A percentile compares a stretch with the other conserved stretches of the same genome.
Conservation (phyloP, 306 rosid genomes). For the Rubus idaeus region DNA sequence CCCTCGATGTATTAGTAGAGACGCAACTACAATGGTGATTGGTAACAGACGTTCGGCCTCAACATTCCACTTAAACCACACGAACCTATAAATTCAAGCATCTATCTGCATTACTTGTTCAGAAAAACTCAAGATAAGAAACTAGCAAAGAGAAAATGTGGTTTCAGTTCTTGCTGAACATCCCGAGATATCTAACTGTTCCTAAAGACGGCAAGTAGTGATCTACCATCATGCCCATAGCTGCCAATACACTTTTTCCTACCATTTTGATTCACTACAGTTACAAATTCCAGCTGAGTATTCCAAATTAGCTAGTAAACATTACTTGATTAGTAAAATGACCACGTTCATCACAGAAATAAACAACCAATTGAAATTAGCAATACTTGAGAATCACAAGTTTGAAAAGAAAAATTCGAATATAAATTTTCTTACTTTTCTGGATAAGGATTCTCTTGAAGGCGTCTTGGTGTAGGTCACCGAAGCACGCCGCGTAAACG, state of each 20-base stretch:
- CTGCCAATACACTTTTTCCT: background rate
- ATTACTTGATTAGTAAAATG: background rate
- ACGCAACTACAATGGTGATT: background rate
- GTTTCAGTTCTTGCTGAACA: background rate
- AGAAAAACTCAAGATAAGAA: background rate
- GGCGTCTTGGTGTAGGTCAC: conserved; percentile 92
- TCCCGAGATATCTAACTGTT: no score
- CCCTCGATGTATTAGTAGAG: background rate
- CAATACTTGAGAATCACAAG: background rate
- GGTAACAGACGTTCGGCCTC: background rate
- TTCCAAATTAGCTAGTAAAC: conserved; percentile 4
- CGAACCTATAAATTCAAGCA: background rate
- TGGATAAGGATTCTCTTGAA: conserved; percentile 64
- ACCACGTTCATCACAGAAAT: background rate
- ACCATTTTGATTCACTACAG: background rate
- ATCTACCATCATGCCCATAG: background rate
- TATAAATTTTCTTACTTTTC: conserved; percentile 48
- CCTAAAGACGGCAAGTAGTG: no score
- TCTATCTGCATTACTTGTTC: background rate
- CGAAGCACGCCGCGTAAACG: conserved; percentile 87
- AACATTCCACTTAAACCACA: background rate
- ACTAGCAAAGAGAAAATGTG: background rate
- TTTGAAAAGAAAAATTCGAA: background rate
- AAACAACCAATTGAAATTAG: background rate
- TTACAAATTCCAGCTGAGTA: conserved; percentile 13